Evolutionary conservation across 306 rosid genomes (phyloP).

Genomic region (Gastrolobium villosum): DNA sequence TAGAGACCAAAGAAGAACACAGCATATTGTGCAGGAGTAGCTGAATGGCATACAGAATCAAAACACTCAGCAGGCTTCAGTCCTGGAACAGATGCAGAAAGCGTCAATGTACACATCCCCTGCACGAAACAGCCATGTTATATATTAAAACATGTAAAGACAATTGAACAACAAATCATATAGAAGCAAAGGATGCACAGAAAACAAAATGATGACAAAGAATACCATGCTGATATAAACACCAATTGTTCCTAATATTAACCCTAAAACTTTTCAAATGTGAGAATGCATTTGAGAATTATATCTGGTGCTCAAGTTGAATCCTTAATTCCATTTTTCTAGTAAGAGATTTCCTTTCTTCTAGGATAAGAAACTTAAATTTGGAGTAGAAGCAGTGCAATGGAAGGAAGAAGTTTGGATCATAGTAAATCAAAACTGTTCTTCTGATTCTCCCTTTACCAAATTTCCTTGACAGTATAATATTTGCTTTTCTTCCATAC

Average conservation of each 20-base stretch:
- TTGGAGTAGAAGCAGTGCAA: conserved; percentile 18
- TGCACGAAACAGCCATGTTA: conserved; percentile 53
- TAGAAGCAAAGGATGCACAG: conserved; percentile 23
- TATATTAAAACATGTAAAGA: conserved; percentile 40
- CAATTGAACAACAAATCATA: conserved; percentile 6
- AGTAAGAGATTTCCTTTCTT: conserved; percentile 4
- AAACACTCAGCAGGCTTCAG: conserved; percentile 77
- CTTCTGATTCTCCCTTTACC: conserved; percentile 6
- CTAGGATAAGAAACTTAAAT: conserved; percentile 29
- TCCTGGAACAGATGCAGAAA: conserved; percentile 83
- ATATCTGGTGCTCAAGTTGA: conserved; percentile 29
- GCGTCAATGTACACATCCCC: conserved; percentile 98
- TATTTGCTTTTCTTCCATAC: conserved; percentile 23
- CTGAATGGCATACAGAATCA: conserved; percentile 79
- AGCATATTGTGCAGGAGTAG: conserved; percentile 84
- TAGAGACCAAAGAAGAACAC: conserved; percentile 95
- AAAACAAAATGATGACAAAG: conserved; percentile 31
- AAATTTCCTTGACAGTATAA: neutral
- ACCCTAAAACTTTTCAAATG: conserved; percentile 17
- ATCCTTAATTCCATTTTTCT: neutral
- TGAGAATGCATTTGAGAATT: conserved; percentile 19
- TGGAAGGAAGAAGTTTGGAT: conserved; percentile 35
- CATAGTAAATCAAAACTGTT: conserved; percentile 29
- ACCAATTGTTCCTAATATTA: conserved; percentile 21
- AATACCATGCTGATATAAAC: conserved; percentile 29